Evolutionary conservation across 306 rosid genomes (phyloP), one percentile per base, ranked within the genome.

Genomic region (Alnus glutinosa): DNA sequence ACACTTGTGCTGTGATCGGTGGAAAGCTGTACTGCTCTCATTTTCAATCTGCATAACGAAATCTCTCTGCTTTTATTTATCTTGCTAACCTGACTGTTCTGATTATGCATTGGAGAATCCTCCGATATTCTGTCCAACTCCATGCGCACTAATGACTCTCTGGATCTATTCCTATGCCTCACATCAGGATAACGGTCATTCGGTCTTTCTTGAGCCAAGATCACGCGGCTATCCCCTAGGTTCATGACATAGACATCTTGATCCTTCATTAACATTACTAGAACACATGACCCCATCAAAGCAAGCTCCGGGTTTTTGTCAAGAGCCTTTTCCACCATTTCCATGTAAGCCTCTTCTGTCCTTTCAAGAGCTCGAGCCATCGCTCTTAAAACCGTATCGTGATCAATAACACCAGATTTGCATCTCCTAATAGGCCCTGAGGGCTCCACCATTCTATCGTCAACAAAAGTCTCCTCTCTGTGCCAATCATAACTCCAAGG

Each of bases 191-290:
- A 81, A 69, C 89, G 89, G 80, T 87, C 91, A 77, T 84, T 80
- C 67, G 89, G 89, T 64, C 89, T 73, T 82, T 89, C 91, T 77
- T 89, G 93, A 51, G 91, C 93, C 84, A 89, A 80, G 70, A 89
- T 82, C 23, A 58, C 90, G 34, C 91, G 91, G 73, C 93, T 89
- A 83, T 89, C 93, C 75, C 93, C 91, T 42, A 89, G 82, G 81
- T 89, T 89, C 93, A 89, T 86, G 77, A 89, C 89, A 87, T 89
- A 89, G 66, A 89, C 93, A 87, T 89, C 93, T 80, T 89, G 90
- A 82, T 87, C 93, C 81, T 88, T 89, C 93, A 89, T 89, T 83
- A 89, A 55, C 93, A 89, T 88, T 79, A 89, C 93, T 78, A 89
- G 77, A 78, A 89, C 91, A 78, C 93, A 89, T 47, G 93, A 89